These are phyloP conservation scores for Amphibolis antarctica DNA, from an alignment of 106 monocot genomes.

Conservation along the genomic window DNA sequence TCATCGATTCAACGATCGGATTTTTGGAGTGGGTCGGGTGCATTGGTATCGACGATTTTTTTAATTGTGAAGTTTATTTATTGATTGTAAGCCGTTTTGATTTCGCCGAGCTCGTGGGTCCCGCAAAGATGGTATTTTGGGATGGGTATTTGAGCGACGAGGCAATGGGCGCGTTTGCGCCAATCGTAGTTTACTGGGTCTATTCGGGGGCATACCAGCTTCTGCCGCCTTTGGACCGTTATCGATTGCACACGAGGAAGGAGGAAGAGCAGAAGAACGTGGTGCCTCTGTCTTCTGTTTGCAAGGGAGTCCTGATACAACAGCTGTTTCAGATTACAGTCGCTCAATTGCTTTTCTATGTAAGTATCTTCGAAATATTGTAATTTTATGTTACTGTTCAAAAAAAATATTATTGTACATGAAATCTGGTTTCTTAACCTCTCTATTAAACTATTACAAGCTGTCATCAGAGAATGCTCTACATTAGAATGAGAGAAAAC, in stretches of 20 bases:
- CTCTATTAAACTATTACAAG: too few relatives aligned
- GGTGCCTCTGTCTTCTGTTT: conserved; percentile 33
- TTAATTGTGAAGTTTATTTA: too few relatives aligned
- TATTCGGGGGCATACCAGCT: conserved; percentile 74
- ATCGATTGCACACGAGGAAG: conserved; percentile 48
- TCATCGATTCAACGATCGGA: too few relatives aligned
- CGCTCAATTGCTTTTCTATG: conserved; percentile 49
- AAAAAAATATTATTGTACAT: too few relatives aligned
- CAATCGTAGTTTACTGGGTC: conserved; percentile 70
- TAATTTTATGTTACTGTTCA: not conserved
- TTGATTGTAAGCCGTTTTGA: too few relatives aligned
- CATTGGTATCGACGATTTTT: too few relatives aligned
- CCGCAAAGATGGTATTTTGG: conserved; percentile 49
- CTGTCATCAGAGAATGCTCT: too few relatives aligned
- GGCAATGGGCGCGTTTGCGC: conserved; percentile 63
- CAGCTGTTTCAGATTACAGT: conserved; percentile 53
- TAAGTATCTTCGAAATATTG: conserved; percentile 19
- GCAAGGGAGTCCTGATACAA: conserved; percentile 65
- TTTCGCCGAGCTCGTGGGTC: too few relatives aligned
- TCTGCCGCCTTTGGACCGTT: conserved; percentile 41
- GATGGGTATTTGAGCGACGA: conserved; percentile 69
- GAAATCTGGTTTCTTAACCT: too few relatives aligned
- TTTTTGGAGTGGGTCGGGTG: too few relatives aligned
- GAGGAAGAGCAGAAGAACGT: conserved; percentile 68
- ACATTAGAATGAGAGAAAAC: too few relatives aligned